phyloP scores from a whole-genome alignment of 805 yeast species.

The Saccharomycopsis sp. region DNA sequence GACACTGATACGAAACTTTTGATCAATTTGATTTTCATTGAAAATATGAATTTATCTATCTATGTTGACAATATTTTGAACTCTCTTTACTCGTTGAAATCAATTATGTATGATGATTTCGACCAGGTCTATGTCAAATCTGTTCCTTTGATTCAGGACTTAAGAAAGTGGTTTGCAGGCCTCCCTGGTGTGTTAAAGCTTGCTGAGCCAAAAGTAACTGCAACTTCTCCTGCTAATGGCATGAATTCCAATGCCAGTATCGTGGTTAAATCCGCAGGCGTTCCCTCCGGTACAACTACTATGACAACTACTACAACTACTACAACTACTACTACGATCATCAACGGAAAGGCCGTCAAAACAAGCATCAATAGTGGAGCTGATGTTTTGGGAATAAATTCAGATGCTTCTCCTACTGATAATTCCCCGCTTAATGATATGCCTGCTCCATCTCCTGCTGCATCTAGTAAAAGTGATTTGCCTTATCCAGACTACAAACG shows the following conservation, averaged over 20 bases:
- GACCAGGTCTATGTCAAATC: constrained; percentile 21
- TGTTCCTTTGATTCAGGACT: constrained; percentile 17
- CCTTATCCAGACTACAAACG: constrained; percentile 1
- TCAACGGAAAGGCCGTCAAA: neutral
- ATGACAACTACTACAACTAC: neutral
- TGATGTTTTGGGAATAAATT: neutral
- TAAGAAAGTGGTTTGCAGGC: constrained; percentile 24
- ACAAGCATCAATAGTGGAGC: neutral
- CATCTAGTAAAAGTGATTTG: neutral
- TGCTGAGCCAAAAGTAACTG: neutral
- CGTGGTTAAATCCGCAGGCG: neutral
- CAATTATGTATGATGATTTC: constrained; percentile 25
- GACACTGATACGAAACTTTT: constrained; percentile 3
- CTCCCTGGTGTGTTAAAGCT: constrained; percentile 21
- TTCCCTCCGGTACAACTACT: neutral
- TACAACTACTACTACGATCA: neutral
- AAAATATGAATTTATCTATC: constrained; percentile 25
- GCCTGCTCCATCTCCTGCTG: neutral
- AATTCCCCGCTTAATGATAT: neutral
- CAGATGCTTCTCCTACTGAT: neutral
- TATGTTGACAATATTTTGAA: constrained; percentile 24
- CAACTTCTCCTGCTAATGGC: neutral
- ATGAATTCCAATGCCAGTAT: neutral
- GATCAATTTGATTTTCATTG: constrained; percentile 24
- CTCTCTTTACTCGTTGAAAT: constrained; percentile 25